Evolutionary conservation across 495 filamentous ascomycete species (phyloP), one percentile per base, ranked within the genome.

Genomic region (Aspergillus kassunensis): DNA sequence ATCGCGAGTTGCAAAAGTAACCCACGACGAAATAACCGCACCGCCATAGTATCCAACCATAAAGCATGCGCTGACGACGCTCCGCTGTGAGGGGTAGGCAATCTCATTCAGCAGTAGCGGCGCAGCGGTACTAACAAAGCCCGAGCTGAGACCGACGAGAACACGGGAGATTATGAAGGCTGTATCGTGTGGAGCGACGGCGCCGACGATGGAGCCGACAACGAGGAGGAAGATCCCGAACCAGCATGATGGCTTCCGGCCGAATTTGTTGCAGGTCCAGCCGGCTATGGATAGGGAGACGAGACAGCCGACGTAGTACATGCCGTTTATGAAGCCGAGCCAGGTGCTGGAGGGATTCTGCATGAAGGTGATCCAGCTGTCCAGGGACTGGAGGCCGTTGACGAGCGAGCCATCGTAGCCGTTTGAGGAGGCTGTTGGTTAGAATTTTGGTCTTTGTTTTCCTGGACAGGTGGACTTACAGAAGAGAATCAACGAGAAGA

Each of bases 21-120:
- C 42, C 59, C 57, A 66, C 0, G 57, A 62, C 0, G 63, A 64
- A 55, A 68, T 54, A n/a, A 78, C 67, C 36, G 77, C 78, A 23
- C 84, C 84, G 24, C 79, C 69, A 64, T 84, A 83, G 76, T 78
- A 86, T 40, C 79, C 68, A 40, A 72, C 80, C 71, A 85, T 85
- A 65, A 82, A 86, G n/a, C 85, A 67, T 16, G 77, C 75, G 24
- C 77, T 85, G 44, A 82, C 66, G 50, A 79, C 73, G 31, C 72
- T 77, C 62, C 82, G 80, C 48, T 85, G 81, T 57, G 81, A 75
- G 20, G 83, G 80, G 55, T 87, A 81, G 27, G 74, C 75, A 33
- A 86, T 71, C 64, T 87, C 82, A 16, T 79, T 84, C 44, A 86
- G 66, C 52, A 87, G 66, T 51, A 84, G 77, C 21, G 82, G 81